Conservation (phyloP, 1,139 yeast species). For the Geotrichum bryndzae region DNA sequence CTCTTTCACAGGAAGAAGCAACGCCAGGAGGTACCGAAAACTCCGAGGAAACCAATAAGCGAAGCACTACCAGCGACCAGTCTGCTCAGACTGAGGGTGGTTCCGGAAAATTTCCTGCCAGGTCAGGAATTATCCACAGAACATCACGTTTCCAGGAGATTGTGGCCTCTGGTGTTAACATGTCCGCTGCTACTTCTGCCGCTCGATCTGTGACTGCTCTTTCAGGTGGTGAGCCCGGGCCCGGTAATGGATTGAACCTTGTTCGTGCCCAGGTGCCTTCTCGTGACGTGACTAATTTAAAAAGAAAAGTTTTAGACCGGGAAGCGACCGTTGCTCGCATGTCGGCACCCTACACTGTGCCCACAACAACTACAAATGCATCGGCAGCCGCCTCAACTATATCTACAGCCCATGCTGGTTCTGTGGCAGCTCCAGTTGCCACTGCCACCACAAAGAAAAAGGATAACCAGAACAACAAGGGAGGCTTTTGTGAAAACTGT, state of each 20-base stretch:
- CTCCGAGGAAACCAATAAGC: not conserved
- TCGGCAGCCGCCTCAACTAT: constrained; percentile 16
- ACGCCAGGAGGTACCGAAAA: not conserved
- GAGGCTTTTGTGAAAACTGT: constrained; percentile 81
- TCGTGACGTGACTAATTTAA: constrained; percentile 55
- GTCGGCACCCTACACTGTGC: constrained; percentile 21
- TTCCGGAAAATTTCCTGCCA: not conserved
- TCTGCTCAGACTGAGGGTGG: constrained; percentile 18
- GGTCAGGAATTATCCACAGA: not conserved
- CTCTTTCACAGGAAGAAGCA: not conserved
- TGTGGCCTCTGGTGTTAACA: constrained; percentile 75
- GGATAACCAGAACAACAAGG: constrained; percentile 2
- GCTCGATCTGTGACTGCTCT: constrained; percentile 29
- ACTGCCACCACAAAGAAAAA: not conserved
- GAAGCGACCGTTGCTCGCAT: constrained; percentile 7
- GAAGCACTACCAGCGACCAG: constrained; percentile 1
- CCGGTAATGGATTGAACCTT: constrained; percentile 66
- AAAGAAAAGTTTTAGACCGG: constrained; percentile 41
- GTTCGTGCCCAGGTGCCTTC: constrained; percentile 62
- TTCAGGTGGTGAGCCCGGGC: constrained; percentile 33
- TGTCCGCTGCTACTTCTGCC: constrained; percentile 48
- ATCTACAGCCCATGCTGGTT: not conserved
- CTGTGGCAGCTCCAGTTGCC: not conserved
- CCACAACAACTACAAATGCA: constrained; percentile 5
- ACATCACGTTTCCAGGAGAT: constrained; percentile 49